These are phyloP conservation scores for Irpex sp. DNA, from an alignment of 1,284 basidiomycete genomes.

Conservation along the genomic window DNA sequence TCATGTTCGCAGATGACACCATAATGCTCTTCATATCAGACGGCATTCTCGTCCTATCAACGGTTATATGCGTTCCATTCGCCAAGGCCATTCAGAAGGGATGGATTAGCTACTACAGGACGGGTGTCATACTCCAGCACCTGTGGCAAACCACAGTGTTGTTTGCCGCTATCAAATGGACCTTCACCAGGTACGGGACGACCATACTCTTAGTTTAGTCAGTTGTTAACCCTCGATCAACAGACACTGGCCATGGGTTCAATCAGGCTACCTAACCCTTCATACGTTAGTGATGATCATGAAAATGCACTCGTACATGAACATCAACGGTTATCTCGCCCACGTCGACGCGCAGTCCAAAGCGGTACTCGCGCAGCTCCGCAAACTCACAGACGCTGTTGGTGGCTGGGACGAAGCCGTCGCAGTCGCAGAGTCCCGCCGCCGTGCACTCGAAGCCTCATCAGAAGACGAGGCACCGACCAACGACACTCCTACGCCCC, in stretches of 20 bases:
- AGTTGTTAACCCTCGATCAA: conserved; percentile 1
- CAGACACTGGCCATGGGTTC: conserved; percentile 97
- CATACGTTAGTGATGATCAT: conserved; percentile 90
- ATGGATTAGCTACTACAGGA: conserved; percentile 77
- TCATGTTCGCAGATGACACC: conserved; percentile 86
- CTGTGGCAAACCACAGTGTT: conserved; percentile 71
- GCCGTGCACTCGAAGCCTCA: conserved; percentile 30
- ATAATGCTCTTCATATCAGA: conserved; percentile 84
- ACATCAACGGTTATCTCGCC: conserved; percentile 85
- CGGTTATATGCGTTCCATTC: conserved; percentile 81
- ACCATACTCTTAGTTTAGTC: background rate
- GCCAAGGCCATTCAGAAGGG: conserved; percentile 73
- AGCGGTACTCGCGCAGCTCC: conserved; percentile 41
- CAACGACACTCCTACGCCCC: conserved; percentile 28
- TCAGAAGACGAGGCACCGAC: conserved; percentile 16
- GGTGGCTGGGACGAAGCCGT: conserved; percentile 68
- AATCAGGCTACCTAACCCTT: conserved; percentile 93
- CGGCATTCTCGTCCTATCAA: conserved; percentile 73
- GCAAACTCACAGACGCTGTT: conserved; percentile 40
- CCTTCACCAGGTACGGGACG: conserved; percentile 62
- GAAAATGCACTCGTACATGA: conserved; percentile 96
- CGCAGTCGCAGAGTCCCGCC: conserved; percentile 40
- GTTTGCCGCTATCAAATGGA: conserved; percentile 75
- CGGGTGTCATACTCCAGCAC: conserved; percentile 77
- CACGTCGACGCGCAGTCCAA: conserved; percentile 46